These are phyloP conservation scores for Calonectria crousiana DNA, from an alignment of 2,329 filamentous ascomycete genomes.

Conservation along the genomic window DNA sequence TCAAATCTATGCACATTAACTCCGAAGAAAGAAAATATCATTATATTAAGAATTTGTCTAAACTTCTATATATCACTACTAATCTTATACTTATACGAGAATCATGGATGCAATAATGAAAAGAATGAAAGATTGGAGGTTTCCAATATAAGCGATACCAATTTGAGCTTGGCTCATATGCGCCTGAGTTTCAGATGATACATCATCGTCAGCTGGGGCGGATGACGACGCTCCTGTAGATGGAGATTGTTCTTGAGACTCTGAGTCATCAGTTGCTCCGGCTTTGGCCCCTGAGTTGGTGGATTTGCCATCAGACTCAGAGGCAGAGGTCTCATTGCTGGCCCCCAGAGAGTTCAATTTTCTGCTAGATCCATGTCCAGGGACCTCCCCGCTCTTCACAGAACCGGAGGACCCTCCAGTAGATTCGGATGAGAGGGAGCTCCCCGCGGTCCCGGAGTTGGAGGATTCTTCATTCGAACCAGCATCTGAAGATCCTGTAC, in stretches of 20 bases:
- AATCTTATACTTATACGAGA: neutral
- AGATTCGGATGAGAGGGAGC: neutral
- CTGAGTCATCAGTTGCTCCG: neutral
- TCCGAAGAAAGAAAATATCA: no score
- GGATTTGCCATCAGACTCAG: neutral
- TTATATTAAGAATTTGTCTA: neutral
- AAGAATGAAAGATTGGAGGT: neutral
- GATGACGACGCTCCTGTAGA: neutral
- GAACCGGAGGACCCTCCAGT: neutral
- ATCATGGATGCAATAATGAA: neutral
- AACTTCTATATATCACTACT: neutral
- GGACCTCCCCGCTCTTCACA: neutral
- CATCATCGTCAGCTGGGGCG: no score
- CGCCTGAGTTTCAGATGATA: neutral
- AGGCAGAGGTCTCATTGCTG: neutral
- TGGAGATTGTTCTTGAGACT: neutral
- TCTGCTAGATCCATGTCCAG: neutral
- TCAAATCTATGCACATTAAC: no score
- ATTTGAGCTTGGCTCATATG: neutral
- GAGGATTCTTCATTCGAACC: neutral
- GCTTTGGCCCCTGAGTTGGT: neutral
- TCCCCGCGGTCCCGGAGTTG: neutral
- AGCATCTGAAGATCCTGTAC: neutral
- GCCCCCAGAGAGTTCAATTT: neutral
- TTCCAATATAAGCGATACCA: neutral